A percentile compares a stretch with the other conserved stretches of the same genome.
Evolutionary conservation across 1,139 yeast species (phyloP).

Genomic region (Diutina scorzettiae): DNA sequence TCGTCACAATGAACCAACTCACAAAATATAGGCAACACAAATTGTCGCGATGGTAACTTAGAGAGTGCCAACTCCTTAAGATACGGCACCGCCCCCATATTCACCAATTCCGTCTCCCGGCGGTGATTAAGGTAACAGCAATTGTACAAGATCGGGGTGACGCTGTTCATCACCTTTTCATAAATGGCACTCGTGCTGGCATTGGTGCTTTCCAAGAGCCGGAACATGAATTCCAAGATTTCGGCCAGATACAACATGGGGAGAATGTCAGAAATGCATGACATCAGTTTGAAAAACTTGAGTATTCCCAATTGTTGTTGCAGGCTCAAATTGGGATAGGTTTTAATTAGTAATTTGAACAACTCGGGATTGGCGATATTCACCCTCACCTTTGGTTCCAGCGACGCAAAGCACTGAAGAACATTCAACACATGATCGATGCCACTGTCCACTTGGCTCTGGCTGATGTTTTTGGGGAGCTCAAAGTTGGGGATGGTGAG

Average conservation of each 20-base stretch:
- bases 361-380: conserved; percentile 31
- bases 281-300: conserved; percentile 32
- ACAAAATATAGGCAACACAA: conserved; percentile 50
- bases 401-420: conserved; percentile 28
- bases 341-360: conserved; percentile 31
- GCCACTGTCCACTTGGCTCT: conserved; percentile 11
- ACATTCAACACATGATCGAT: conserved; percentile 15
- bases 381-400: conserved; percentile 31
- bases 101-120: conserved; percentile 42
- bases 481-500: conserved; percentile 10
- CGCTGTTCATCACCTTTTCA: conserved; percentile 30
- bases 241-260: conserved; percentile 28
- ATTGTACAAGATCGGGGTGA: conserved; percentile 38
- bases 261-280: conserved; percentile 25
- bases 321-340: conserved; percentile 20
- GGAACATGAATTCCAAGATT: conserved; percentile 28
- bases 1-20: conserved; percentile 45
- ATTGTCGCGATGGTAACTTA: conserved; percentile 45
- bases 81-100: conserved; percentile 40
- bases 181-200: conserved; percentile 19
- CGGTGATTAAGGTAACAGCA: conserved; percentile 46
- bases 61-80: conserved; percentile 33
- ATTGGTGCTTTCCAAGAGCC: conserved; percentile 19
- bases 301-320: conserved; percentile 26
- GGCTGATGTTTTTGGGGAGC: conserved; percentile 11